phyloP scores from a whole-genome alignment of 2,329 filamentous ascomycete genomes.

The Immersiporthe knoxdaviesiana region DNA sequence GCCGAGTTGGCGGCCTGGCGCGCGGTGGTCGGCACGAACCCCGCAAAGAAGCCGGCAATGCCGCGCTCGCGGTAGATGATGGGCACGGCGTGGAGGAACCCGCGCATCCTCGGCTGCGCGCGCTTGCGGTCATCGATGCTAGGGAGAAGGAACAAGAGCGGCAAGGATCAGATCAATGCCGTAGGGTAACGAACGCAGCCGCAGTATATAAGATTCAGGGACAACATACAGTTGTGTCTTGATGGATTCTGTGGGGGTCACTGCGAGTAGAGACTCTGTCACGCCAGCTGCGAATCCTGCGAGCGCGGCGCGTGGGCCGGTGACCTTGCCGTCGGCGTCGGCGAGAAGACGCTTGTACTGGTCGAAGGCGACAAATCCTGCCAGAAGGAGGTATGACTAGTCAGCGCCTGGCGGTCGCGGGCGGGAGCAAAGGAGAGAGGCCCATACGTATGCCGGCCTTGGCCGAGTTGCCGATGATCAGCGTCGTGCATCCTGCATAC shows the following conservation, averaged over 20 bases:
- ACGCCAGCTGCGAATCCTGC: constrained; percentile 94
- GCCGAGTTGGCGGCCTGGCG: constrained; percentile 94
- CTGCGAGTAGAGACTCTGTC: constrained; percentile 89
- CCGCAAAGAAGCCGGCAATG: constrained; percentile 91
- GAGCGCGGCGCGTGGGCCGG: constrained; percentile 86
- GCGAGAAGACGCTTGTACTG: constrained; percentile 84
- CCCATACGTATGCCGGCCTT: constrained; percentile 91
- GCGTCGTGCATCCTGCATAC: constrained; percentile 97
- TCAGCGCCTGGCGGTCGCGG: not conserved
- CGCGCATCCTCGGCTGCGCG: constrained; percentile 81
- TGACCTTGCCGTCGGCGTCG: constrained; percentile 85
- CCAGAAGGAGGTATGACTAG: not conserved
- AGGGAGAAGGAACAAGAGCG: not conserved
- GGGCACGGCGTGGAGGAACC: constrained; percentile 87
- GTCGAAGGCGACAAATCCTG: constrained; percentile 94
- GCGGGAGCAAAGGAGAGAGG: constrained; percentile 31
- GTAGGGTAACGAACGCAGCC: not conserved
- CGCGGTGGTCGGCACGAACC: constrained; percentile 92
- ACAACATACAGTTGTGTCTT: constrained; percentile 82
- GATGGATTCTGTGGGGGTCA: constrained; percentile 97
- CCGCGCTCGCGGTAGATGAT: constrained; percentile 89
- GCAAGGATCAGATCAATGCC: not conserved
- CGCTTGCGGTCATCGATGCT: constrained; percentile 95
- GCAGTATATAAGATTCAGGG: constrained; percentile 14
- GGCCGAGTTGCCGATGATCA: constrained; percentile 94